Evolutionary conservation across 345 rosid species (phyloP), one percentile per base, ranked within the genome.

Genomic region (Murraya paniculata): DNA sequence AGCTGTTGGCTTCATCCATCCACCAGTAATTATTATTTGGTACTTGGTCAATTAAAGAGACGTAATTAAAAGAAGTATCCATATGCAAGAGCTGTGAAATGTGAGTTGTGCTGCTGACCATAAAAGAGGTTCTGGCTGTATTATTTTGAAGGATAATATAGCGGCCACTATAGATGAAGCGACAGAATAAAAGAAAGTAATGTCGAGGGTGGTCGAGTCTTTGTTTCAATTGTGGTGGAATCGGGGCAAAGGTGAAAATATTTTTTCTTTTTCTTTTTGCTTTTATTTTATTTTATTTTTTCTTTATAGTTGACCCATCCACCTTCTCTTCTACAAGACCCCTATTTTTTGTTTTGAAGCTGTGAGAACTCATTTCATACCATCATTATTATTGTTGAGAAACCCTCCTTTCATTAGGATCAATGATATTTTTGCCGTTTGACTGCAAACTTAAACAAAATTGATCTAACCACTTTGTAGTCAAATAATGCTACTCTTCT

Each of bases 171-270:
- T 61, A 18, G 41, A 41, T 61, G 41, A 28, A 59, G 59, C 2
- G 41, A 61, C 69, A 62, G 22, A 30, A 28, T 50, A 24, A 31
- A 41, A 41, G 50, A 41, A 74, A 74, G 77, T 41, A 9, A 10
- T 74, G 77, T 74, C 60, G 69, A 41, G 77, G 64, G 69, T 74
- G 64, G 69, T 74, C 69, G 69, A 45, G 59, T 45, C n/a, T 62
- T 33, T 61, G 22, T 74, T 60, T 61, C n/a, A n/a, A 28, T 45
- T 61, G 57, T 59, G 68, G 77, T 60, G 68, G 68, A 68, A 73
- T 74, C 13, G 7, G 76, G 55, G 24, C 6, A 24, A 38, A 59
- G 24, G 25, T 38, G 18, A 22, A 13, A 4, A 30, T 24, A 31
- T 3, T 16, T 58, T 38, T 16, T 24, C 22, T 3, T 16, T 58